These are phyloP conservation scores for Ophiocytium majus DNA, from an alignment of 352 stramenopile species.

Conservation along the genomic window DNA sequence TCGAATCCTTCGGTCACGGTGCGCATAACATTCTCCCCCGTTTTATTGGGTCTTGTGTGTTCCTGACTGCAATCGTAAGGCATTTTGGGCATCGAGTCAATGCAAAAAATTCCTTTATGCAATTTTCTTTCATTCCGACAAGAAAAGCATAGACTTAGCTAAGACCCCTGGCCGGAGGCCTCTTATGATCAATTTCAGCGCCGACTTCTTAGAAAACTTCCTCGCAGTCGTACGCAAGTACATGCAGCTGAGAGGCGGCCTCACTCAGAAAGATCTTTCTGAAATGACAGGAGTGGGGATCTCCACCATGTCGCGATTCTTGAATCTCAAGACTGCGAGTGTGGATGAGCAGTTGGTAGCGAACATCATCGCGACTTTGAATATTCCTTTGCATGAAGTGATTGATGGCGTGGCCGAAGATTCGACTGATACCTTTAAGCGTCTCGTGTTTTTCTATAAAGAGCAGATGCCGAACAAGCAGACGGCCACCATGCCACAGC, in stretches of 20 bases:
- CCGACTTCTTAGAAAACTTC: conserved; percentile 11
- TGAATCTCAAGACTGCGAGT: conserved; percentile 1
- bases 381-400: conserved; percentile 12
- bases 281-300: background rate
- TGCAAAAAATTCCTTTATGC: background rate
- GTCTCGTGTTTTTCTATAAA: conserved; percentile 12
- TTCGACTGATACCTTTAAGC: conserved; percentile 7
- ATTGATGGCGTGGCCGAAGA: conserved; percentile 8
- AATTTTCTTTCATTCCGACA: conserved; percentile 12
- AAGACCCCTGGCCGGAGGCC: too few relatives aligned
- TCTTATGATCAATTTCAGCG: background rate
- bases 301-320: background rate
- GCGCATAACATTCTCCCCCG: too few relatives aligned
- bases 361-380: conserved; percentile 14
- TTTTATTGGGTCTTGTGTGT: too few relatives aligned
- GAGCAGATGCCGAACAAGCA: background rate
- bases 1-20: too few relatives aligned
- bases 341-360: background rate
- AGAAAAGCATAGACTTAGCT: too few relatives aligned
- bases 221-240: conserved; percentile 9
- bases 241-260: conserved; percentile 5
- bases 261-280: conserved; percentile 17
- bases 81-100: background rate
- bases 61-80: conserved; percentile 13
- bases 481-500: background rate